Evolutionary conservation across 352 stramenopile genomes (phyloP), one percentile per base, ranked within the genome.

Genomic region (Phytophthora fragariaefolia): DNA sequence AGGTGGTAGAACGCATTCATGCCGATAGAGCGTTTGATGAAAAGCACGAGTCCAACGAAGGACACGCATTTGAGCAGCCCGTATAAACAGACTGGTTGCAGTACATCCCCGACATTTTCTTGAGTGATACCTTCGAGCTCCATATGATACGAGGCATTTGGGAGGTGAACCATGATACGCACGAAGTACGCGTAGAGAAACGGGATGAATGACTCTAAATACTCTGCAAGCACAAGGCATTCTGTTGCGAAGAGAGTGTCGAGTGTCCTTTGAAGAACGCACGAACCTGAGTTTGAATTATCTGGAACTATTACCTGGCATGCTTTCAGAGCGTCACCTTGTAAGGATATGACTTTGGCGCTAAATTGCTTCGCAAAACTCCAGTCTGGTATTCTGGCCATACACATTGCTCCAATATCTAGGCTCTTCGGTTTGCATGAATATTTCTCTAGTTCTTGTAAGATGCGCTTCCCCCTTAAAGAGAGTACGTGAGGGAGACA

Each of bases 221-320:
- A 84, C 63, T 84, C 73, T 4, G 77, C 63, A 0, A 84, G 58
- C 9, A 70, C 45, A 22, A 72, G 28, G 58, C 71, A 84, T 42
- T 84, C 76, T 24, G 66, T 62, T 1, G 53, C 69, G 56, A 77
- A 84, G n/a, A 77, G 38, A 15, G 66, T 58, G 15, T 64, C 59
- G 0, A 77, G 28, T 0, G 42, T 56, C 55, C 34, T 24, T 15
- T 68, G 26, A 10, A 70, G 63, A 45, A 46, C 56, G 4, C 24
- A 32, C 22, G 55, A 59, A 13, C 36, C 32, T 5, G 15, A 12
- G 13, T 22, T 13, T 45, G 8, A 12, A 12, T 3, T 36, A 12
- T 15, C 8, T 7, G 30, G 30, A 38, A 38, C n/a, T n/a, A n/a
- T n/a, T n/a, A n/a, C n/a, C n/a, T n/a, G n/a, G n/a, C n/a, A n/a